Conservation (phyloP, 2,329 filamentous ascomycete genomes). For the Cercospora brassicicola region DNA sequence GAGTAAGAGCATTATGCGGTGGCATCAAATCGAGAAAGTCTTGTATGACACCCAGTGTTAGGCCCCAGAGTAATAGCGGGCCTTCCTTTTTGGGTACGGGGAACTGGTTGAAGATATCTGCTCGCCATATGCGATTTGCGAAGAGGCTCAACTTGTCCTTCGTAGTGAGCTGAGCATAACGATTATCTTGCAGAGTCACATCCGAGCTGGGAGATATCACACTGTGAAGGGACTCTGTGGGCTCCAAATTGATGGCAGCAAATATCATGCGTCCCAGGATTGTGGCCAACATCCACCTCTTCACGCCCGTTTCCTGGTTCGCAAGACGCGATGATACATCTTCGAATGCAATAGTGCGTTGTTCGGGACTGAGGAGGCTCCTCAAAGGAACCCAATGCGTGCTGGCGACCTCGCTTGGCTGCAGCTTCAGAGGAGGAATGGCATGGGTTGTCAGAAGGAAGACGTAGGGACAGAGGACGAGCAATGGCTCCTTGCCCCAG, state of each 20-base stretch:
- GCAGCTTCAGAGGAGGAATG: slow-evolving; percentile 60
- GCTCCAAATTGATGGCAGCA: slow-evolving; percentile 62
- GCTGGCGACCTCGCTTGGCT: slow-evolving; percentile 67
- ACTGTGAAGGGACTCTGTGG: slow-evolving; percentile 62
- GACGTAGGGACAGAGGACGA: slow-evolving; percentile 69
- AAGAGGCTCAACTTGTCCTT: slow-evolving; percentile 22
- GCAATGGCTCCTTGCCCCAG: slow-evolving; percentile 64
- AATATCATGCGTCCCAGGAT: slow-evolving; percentile 68
- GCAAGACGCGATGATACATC: slow-evolving; percentile 64
- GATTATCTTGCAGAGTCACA: slow-evolving; percentile 30
- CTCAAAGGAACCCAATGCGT: slow-evolving; percentile 68
- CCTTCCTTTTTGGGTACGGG: slow-evolving; percentile 39
- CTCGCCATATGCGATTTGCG: slow-evolving; percentile 24
- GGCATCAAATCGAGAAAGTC: slow-evolving; percentile 68
- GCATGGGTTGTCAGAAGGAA: slow-evolving; percentile 61
- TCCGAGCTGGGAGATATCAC: slow-evolving; percentile 41
- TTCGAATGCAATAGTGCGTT: slow-evolving; percentile 63
- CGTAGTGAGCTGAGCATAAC: slow-evolving; percentile 24
- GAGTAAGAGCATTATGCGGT: slow-evolving; percentile 60
- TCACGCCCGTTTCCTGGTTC: slow-evolving; percentile 54
- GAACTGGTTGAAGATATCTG: slow-evolving; percentile 35
- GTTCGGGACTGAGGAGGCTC: slow-evolving; percentile 59
- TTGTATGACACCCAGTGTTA: slow-evolving; percentile 66
- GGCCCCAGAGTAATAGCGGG: slow-evolving; percentile 65
- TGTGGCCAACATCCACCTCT: slow-evolving; percentile 56